phyloP scores from a whole-genome alignment of 371 early-diverging fungal genomes.

The Paramicrosporidium saccamoebae region DNA sequence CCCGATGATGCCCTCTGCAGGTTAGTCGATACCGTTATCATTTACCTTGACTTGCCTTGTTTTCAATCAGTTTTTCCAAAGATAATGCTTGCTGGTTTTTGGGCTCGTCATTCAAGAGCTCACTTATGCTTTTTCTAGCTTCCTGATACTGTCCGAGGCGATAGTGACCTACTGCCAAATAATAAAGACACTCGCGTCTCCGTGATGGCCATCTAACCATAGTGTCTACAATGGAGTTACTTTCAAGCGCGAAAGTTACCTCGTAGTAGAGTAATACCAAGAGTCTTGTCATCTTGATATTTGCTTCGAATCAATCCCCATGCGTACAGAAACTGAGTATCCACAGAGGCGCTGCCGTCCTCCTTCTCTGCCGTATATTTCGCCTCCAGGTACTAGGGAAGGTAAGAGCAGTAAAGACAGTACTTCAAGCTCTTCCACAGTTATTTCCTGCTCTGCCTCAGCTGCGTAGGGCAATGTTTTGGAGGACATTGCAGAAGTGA shows the following conservation, averaged over 20 bases:
- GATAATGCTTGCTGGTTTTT: slow-evolving; percentile 37
- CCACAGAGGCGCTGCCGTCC: slow-evolving; percentile 20
- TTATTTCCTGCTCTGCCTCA: too few relatives aligned
- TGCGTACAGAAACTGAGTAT: slow-evolving; percentile 82
- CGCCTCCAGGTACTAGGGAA: too few relatives aligned
- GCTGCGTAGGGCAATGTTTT: too few relatives aligned
- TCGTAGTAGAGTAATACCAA: slow-evolving; percentile 37
- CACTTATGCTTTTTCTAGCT: slow-evolving; percentile 34
- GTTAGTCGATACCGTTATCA: too few relatives aligned
- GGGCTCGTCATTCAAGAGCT: slow-evolving; percentile 42
- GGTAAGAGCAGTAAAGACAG: too few relatives aligned
- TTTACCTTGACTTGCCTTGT: slow-evolving; percentile 37
- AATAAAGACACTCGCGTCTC: slow-evolving; percentile 75
- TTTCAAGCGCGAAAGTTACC: slow-evolving; percentile 9
- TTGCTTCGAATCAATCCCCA: slow-evolving; percentile 56
- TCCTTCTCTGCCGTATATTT: too few relatives aligned
- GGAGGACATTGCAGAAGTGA: too few relatives aligned
- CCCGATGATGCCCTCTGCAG: too few relatives aligned
- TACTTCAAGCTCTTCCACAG: too few relatives aligned
- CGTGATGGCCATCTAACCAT: slow-evolving; percentile 36
- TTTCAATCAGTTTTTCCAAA: slow-evolving; percentile 38
- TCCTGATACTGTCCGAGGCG: slow-evolving; percentile 48
- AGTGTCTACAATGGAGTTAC: not conserved
- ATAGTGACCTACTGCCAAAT: slow-evolving; percentile 58
- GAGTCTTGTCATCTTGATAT: slow-evolving; percentile 17